These are phyloP conservation scores for Talaromyces borbonicus DNA, from an alignment of 495 filamentous ascomycete genomes.

Conservation along the genomic window DNA sequence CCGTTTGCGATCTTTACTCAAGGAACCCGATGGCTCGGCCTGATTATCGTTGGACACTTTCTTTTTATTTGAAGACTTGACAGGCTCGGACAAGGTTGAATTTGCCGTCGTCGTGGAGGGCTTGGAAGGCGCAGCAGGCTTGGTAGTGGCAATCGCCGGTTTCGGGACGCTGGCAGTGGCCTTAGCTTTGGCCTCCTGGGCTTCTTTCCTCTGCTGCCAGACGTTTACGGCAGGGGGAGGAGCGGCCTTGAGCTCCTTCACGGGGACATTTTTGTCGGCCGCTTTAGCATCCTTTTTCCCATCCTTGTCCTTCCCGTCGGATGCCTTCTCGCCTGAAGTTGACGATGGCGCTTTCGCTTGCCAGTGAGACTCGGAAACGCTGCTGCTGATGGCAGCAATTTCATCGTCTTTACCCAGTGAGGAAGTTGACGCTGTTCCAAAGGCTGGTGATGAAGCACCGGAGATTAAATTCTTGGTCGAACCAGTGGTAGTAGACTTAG, in stretches of 20 bases:
- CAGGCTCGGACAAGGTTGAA: slow-evolving; percentile 25
- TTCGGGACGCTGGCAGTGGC: slow-evolving; percentile 22
- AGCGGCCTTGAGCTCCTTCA: slow-evolving; percentile 67
- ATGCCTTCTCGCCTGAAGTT: slow-evolving; percentile 18
- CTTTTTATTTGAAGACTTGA: slow-evolving; percentile 41
- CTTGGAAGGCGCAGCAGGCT: slow-evolving; percentile 28
- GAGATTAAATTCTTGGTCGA: slow-evolving; percentile 35
- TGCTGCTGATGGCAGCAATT: slow-evolving; percentile 53
- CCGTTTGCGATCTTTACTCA: slow-evolving; percentile 33
- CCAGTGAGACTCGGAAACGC: slow-evolving; percentile 52
- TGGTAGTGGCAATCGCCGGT: slow-evolving; percentile 16
- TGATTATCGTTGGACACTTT: slow-evolving; percentile 19
- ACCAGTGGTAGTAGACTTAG: slow-evolving; percentile 21
- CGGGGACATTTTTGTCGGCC: slow-evolving; percentile 42
- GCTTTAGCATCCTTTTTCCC: slow-evolving; percentile 30
- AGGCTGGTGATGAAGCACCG: slow-evolving; percentile 56
- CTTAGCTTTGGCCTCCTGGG: slow-evolving; percentile 57
- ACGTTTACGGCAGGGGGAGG: slow-evolving; percentile 73
- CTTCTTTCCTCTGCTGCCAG: slow-evolving; percentile 71
- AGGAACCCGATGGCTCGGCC: slow-evolving; percentile 18
- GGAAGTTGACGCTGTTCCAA: slow-evolving; percentile 54
- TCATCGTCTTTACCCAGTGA: slow-evolving; percentile 64
- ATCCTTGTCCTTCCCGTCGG: slow-evolving; percentile 32
- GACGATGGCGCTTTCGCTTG: slow-evolving; percentile 58
- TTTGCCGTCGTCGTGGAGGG: too few species aligned